Evolutionary conservation across 805 yeast genomes (phyloP).

Genomic region (Brettanomyces custersianus): DNA sequence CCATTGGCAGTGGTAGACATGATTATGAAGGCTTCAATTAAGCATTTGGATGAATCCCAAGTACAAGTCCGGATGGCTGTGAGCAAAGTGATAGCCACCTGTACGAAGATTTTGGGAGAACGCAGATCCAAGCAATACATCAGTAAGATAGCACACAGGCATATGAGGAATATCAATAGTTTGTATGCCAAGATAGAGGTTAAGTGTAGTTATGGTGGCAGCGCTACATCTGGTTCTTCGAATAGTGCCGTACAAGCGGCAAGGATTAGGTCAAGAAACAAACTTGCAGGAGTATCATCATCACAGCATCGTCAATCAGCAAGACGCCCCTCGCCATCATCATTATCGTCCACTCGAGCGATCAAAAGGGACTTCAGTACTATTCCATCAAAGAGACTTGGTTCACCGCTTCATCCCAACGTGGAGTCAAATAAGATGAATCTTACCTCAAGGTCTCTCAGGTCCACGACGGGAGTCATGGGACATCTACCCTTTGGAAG

Average conservation of each 20-base stretch:
- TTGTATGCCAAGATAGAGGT: constrained; percentile 30
- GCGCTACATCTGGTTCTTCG: background rate
- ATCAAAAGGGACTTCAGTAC: background rate
- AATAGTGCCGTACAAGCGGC: background rate
- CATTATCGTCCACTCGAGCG: background rate
- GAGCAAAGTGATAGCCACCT: constrained; percentile 67
- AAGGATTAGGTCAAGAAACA: background rate
- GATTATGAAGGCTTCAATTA: constrained; percentile 47
- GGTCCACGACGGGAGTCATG: background rate
- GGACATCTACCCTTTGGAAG: background rate
- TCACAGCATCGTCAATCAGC: background rate
- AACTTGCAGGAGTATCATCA: background rate
- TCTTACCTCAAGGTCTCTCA: background rate
- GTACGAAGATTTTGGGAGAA: constrained; percentile 78
- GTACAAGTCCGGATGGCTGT: constrained; percentile 77
- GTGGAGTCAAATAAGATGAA: background rate
- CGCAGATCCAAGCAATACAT: constrained; percentile 50
- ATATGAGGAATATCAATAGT: constrained; percentile 52
- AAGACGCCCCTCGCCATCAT: background rate
- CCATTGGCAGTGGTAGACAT: constrained; percentile 42
- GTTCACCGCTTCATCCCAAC: background rate
- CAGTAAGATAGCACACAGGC: constrained; percentile 69
- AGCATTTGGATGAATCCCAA: constrained; percentile 71
- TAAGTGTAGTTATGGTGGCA: background rate
- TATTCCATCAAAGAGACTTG: background rate